Evolutionary conservation across 2,329 filamentous ascomycete genomes (phyloP).

Genomic region (Amauroascus niger): DNA sequence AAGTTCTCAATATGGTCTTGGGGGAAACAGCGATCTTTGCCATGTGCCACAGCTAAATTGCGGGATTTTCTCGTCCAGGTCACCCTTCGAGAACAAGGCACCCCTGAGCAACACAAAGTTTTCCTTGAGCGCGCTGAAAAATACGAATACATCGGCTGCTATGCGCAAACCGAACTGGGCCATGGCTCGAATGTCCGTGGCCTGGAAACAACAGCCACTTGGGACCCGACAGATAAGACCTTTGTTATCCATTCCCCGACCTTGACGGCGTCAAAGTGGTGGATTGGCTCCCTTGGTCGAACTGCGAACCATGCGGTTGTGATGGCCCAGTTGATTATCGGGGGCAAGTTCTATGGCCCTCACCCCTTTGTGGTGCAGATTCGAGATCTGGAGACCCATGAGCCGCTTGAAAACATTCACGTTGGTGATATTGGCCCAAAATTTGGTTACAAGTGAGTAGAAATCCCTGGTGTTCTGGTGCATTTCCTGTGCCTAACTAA

Average conservation of each 20-base stretch:
- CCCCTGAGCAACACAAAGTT: conserved; percentile 60
- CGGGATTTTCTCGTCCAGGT: conserved; percentile 35
- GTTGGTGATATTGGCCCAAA: conserved; percentile 75
- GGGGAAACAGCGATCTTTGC: too few relatives aligned
- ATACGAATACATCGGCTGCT: conserved; percentile 67
- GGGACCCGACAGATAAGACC: conserved; percentile 63
- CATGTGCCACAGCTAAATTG: too few relatives aligned
- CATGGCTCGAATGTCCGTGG: conserved; percentile 69
- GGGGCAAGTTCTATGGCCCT: conserved; percentile 59
- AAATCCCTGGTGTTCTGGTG: background rate
- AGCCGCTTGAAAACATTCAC: conserved; percentile 58
- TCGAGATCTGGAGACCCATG: conserved; percentile 58
- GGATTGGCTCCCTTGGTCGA: conserved; percentile 69
- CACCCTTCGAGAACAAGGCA: conserved; percentile 61
- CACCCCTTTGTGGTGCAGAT: conserved; percentile 73
- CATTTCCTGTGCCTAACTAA: background rate
- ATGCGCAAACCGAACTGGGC: conserved; percentile 70
- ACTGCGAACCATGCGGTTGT: conserved; percentile 69
- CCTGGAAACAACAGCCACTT: conserved; percentile 62
- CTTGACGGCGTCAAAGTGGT: conserved; percentile 72
- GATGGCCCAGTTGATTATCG: conserved; percentile 64
- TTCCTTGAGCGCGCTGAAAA: conserved; percentile 60
- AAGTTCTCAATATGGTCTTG: too few relatives aligned
- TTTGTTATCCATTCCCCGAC: conserved; percentile 65
- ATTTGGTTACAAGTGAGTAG: conserved; percentile 56